Percentiles rank a stretch among this genome's conserved stretches.
phyloP scores from a whole-genome alignment of 805 yeast genomes.

The Candida tibetensis region DNA sequence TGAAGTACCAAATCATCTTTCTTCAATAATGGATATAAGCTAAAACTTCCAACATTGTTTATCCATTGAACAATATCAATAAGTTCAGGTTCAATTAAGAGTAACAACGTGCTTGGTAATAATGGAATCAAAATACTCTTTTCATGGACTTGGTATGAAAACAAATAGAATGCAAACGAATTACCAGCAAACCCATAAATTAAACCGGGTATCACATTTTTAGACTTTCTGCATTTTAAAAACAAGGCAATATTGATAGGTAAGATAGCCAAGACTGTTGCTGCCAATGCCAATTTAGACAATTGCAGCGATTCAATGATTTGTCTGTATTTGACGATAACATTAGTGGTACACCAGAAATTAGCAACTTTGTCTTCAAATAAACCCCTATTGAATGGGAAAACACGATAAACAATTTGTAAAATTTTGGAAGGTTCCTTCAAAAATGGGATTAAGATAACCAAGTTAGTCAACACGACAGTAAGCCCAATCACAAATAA shows the following conservation, averaged over 20 bases:
- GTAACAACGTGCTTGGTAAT: constrained; percentile 75
- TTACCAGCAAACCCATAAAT: constrained; percentile 76
- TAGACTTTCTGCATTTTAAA: constrained; percentile 10
- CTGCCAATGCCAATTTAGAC: constrained; percentile 52
- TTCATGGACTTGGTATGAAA: constrained; percentile 95
- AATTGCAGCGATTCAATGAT: constrained; percentile 55
- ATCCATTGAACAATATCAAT: constrained; percentile 85
- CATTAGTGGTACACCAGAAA: constrained; percentile 94
- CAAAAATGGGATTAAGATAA: constrained; percentile 54
- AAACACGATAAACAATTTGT: constrained; percentile 66
- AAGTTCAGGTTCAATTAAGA: constrained; percentile 51
- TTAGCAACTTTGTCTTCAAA: constrained; percentile 98
- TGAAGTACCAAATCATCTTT: constrained; percentile 75
- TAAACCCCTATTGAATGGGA: constrained; percentile 90
- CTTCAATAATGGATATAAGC: constrained; percentile 81
- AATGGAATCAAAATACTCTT: constrained; percentile 86
- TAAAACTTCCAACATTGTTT: constrained; percentile 77
- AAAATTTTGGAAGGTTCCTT: constrained; percentile 35
- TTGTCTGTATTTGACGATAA: constrained; percentile 65
- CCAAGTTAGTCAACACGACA: constrained; percentile 52
- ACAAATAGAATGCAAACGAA: constrained; percentile 83
- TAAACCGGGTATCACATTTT: constrained; percentile 18
- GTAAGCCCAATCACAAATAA: constrained; percentile 62
- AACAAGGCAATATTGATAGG: constrained; percentile 19
- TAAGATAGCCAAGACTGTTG: constrained; percentile 44